Percentiles rank a stretch among this genome's conserved stretches.
Evolutionary conservation across 352 stramenopile species (phyloP).

Genomic region (Albugo laibachii): DNA sequence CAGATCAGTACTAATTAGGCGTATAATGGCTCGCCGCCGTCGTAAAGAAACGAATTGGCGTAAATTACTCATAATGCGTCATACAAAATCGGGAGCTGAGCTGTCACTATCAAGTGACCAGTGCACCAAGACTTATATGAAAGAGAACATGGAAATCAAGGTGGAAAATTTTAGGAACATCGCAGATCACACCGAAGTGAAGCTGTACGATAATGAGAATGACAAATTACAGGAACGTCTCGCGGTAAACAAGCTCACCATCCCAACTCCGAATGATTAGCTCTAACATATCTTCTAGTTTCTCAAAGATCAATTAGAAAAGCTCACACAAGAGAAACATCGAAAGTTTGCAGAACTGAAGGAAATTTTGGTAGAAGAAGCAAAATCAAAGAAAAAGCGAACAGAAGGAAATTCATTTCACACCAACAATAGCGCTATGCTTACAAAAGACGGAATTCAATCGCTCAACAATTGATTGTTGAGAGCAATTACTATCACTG

Average conservation of each 20-base stretch:
- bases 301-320: too few species aligned
- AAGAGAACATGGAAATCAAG: too few species aligned
- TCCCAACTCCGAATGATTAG: neutral
- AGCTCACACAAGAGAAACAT: constrained; percentile 43
- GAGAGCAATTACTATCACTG: too few species aligned
- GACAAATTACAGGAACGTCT: neutral
- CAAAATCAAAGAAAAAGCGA: constrained; percentile 17
- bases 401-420: neutral
- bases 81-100: constrained; percentile 9
- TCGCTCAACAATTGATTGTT: too few species aligned
- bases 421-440: too few species aligned
- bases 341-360: constrained; percentile 53
- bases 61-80: constrained; percentile 39
- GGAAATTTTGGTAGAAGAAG: constrained; percentile 44
- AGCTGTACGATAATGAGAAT: neutral
- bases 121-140: too few species aligned
- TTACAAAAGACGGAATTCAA: too few species aligned
- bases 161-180: too few species aligned
- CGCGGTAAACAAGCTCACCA: neutral
- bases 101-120: neutral
- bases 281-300: too few species aligned
- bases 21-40: too few species aligned
- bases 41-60: constrained; percentile 25
- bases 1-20: too few species aligned
- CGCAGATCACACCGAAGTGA: neutral